Conservation (phyloP, 1,284 basidiomycete species). For the Salmacisia buchloeana region DNA sequence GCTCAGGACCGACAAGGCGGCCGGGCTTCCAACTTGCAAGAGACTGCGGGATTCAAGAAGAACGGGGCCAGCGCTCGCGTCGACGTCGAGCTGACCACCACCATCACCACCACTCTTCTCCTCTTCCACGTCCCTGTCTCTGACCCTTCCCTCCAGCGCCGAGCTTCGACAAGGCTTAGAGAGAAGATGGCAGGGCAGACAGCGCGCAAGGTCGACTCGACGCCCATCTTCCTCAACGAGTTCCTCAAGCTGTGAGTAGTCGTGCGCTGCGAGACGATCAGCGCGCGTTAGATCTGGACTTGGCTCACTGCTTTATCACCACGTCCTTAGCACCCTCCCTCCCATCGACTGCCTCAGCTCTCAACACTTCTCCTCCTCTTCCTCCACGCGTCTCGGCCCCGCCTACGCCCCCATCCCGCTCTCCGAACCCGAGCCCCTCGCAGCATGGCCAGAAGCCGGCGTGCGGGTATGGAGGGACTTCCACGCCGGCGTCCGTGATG, state of each 20-base stretch:
- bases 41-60: no score
- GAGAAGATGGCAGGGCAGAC: no score
- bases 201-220: not conserved
- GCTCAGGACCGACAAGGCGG: no score
- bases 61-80: no score
- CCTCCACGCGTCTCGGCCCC: not conserved
- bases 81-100: no score
- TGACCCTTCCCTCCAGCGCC: no score
- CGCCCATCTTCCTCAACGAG: slow-evolving; percentile 4
- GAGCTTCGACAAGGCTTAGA: no score
- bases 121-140: no score
- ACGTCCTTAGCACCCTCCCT: not conserved
- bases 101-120: no score
- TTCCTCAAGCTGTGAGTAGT: slow-evolving; percentile 7
- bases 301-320: not conserved
- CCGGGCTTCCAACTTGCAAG: no score
- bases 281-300: not conserved
- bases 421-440: not conserved
- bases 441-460: not conserved
- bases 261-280: not conserved
- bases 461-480: not conserved
- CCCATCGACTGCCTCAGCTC: slow-evolving; percentile 2
- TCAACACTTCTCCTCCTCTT: not conserved
- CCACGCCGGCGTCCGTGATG: not conserved
- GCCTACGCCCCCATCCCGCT: not conserved